Evolutionary conservation across 371 early-diverging fungal genomes (phyloP), one percentile per base, ranked within the genome.

Genomic region (Mortierella sp.): DNA sequence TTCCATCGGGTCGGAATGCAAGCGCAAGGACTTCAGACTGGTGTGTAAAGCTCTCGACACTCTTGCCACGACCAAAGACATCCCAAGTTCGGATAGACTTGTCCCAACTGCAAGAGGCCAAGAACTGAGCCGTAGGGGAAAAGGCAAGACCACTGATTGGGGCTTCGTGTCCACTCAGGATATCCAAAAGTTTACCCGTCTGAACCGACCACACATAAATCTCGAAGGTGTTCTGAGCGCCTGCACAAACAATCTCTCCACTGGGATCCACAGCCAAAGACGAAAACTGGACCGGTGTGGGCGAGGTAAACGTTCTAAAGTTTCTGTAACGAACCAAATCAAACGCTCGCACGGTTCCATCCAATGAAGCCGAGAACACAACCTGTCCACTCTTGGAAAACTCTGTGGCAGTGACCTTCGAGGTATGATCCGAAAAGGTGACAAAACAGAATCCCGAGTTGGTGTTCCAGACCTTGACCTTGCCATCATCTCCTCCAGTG

Each of bases 121-220:
- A 79, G n/a, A 88, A 75, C 74, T 89, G 85, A 12, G 92, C 90
- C 28, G 88, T 88, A 1, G 96, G 94, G 5, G 94, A 94, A 81
- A 99, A 98, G 2, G 91, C 89, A 60, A 99, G 84, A 4, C 88
- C 82, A 65, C 91, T 90, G 51, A 99, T 86, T 4, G 99, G 98
- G 0, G 95, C 99, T 61, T 93, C 92, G 75, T 99, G 99, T 1
- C 98, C 99, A 29, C 93, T 87, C 37, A 98, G 83, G 57, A 98
- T 92, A 73, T 99, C 99, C 23, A 99, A 85, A 59, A 98, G 84
- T 73, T 95, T 95, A 43, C 99, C 99, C 0, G 98, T 99, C 74
- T 97, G 98, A 63, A 99, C 95, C 60, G 95, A 94, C 99, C 99
- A 99, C 53, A 98, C 93, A 75, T 88, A 98, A 50, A 98, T 94